Percentiles rank a stretch among this genome's conserved stretches.
Conservation (phyloP, 768 basidiomycete genomes). For the Pisolithus marmoratus region DNA sequence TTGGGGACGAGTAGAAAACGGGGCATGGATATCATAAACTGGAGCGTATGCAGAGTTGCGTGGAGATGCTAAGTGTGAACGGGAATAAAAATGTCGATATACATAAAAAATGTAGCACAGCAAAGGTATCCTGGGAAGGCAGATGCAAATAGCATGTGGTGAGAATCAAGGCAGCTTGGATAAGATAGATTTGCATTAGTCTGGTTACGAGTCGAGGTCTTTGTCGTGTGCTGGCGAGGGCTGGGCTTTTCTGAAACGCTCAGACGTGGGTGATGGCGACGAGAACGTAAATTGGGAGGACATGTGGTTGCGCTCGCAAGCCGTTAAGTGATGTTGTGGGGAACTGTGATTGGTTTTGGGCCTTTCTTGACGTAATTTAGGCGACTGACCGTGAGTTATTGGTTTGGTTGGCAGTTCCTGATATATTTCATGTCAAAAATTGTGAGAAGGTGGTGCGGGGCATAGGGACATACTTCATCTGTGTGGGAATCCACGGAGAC, state of each 20-base stretch:
- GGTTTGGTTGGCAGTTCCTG: conserved; percentile 41
- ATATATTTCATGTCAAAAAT: conserved; percentile 2
- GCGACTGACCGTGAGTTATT: conserved; percentile 34
- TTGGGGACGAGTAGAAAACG: too few relatives aligned
- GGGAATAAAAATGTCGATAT: conserved; percentile 28
- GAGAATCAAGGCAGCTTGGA: not conserved
- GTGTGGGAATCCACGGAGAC: conserved; percentile 30
- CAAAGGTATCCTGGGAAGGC: conserved; percentile 19
- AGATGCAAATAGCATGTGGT: conserved; percentile 1
- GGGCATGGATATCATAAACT: not conserved
- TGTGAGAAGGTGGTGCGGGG: not conserved
- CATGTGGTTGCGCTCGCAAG: conserved; percentile 67
- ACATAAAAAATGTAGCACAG: conserved; percentile 25
- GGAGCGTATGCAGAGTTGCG: conserved; percentile 5
- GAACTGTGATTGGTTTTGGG: conserved; percentile 36
- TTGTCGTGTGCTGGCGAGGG: conserved; percentile 27
- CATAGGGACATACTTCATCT: conserved; percentile 40
- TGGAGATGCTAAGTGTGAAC: conserved; percentile 21
- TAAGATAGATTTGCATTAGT: conserved; percentile 9
- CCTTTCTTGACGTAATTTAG: conserved; percentile 25
- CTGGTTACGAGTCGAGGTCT: conserved; percentile 13
- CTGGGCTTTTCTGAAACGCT: conserved; percentile 45
- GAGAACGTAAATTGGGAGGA: conserved; percentile 77
- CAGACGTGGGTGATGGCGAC: conserved; percentile 59
- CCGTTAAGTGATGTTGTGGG: conserved; percentile 52